Conservation (phyloP, 2,329 filamentous ascomycete genomes). For the Didymella pomorum region DNA sequence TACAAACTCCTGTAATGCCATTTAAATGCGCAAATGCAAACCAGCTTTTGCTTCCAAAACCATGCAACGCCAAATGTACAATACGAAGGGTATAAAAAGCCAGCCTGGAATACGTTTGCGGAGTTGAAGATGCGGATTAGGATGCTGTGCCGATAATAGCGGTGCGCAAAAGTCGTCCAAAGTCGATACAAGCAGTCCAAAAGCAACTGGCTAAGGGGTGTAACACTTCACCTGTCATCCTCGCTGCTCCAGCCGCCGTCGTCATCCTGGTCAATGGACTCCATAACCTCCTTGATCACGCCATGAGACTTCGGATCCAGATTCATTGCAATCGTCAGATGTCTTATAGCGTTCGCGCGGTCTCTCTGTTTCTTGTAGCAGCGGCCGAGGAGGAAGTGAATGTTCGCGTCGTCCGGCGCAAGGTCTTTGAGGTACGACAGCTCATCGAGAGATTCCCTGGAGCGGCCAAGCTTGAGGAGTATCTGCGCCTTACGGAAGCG, state of each 20-base stretch:
- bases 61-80: constrained; percentile 12
- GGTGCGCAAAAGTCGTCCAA: constrained; percentile 2
- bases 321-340: constrained; percentile 94
- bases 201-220: not conserved
- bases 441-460: constrained; percentile 79
- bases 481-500: constrained; percentile 93
- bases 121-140: constrained; percentile 7
- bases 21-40: constrained; percentile 15
- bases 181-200: not conserved
- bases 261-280: constrained; percentile 82
- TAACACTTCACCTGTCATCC: constrained; percentile 36
- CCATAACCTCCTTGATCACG: constrained; percentile 96
- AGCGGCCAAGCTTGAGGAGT: constrained; percentile 75
- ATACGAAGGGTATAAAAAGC: constrained; percentile 14
- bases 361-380: constrained; percentile 68
- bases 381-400: constrained; percentile 92
- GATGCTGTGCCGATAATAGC: not conserved
- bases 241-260: constrained; percentile 51
- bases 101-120: not conserved
- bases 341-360: constrained; percentile 79
- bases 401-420: constrained; percentile 92
- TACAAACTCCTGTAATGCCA: constrained; percentile 9
- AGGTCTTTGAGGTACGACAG: constrained; percentile 88
- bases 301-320: constrained; percentile 95
- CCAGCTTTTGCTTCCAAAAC: constrained; percentile 10